Evolutionary conservation across 148 eudicot genomes (phyloP), one percentile per base, ranked within the genome.

Genomic region (Rhododendron simsii): DNA sequence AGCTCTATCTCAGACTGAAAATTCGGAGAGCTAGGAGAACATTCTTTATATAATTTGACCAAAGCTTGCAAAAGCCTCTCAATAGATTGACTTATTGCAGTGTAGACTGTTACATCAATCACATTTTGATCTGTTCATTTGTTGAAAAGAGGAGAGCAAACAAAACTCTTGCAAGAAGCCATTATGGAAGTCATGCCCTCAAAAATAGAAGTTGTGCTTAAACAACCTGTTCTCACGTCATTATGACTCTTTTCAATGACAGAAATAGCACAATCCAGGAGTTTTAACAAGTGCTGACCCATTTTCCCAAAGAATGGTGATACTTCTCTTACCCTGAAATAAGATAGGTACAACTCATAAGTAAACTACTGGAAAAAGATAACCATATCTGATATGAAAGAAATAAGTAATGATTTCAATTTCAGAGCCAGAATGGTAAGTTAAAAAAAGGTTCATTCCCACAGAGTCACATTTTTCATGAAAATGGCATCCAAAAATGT

Each of bases 51-150:
- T 85, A 93, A 85, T 86, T 87, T 85, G 80, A 83, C 90, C 41
- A 97, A 85, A 84, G 89, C 89, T 87, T 87, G 89, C 85, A 94
- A 84, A 87, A 97, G 91, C 89, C 89, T 93, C 90, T 94, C 95
- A 85, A 92, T 44, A 53, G 92, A 90, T 83, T 90, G 90, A 87
- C 89, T 76, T 71, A 94, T 85, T 80, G 92, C 76, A 82, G 85
- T 85, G 84, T 78, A 86, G 50, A 91, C 67, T 80, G 82, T 84
- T 78, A 86, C 83, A 87, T 88, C 92, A 71, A 85, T 53, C 50
- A 71, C 86, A 84, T 83, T 83, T 83, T 83, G 88, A 74, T 87
- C 90, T 55, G 80, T 86, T 86, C 85, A 59, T 84, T 89, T 88
- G 82, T 76, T 83, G 88, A 93, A 93, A 20, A 93, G 84, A 15